These are phyloP conservation scores for Colletotrichum sp. DNA, from an alignment of 2,329 filamentous ascomycete species.

Conservation along the genomic window DNA sequence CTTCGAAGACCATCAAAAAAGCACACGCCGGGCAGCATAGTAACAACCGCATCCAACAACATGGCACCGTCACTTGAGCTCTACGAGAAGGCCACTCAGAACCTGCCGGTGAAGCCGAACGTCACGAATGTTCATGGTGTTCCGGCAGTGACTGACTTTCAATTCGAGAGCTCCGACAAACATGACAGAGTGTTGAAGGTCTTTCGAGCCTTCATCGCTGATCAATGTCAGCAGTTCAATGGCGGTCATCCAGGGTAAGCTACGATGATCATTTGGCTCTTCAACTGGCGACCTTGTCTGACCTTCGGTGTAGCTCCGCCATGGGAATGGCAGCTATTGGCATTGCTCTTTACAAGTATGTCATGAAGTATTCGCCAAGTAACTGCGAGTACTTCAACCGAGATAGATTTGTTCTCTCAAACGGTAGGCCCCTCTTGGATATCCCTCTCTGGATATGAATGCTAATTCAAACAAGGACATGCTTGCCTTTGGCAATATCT, in stretches of 20 bases:
- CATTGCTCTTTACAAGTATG: constrained; percentile 64
- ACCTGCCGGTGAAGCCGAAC: constrained; percentile 6
- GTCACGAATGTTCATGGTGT: background rate
- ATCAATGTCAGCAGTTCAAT: constrained; percentile 73
- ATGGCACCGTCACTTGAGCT: constrained; percentile 16
- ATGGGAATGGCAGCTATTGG: constrained; percentile 69
- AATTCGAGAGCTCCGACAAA: constrained; percentile 11
- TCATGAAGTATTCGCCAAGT: constrained; percentile 63
- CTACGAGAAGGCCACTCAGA: constrained; percentile 10
- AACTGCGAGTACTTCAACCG: constrained; percentile 64
- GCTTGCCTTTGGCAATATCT: constrained; percentile 59
- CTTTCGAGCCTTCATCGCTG: constrained; percentile 68
- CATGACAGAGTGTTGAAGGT: constrained; percentile 54
- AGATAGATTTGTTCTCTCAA: constrained; percentile 67
- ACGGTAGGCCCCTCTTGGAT: constrained; percentile 38
- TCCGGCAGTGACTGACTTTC: background rate
- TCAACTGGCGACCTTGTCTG: background rate
- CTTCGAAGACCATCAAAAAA: background rate
- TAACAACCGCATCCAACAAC: background rate
- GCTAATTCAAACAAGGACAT: constrained; percentile 32
- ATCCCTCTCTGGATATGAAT: rapidly evolving
- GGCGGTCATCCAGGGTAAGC: constrained; percentile 73
- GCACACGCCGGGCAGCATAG: background rate
- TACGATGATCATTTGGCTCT: constrained; percentile 30
- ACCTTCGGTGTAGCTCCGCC: constrained; percentile 39